Evolutionary conservation across 2,329 filamentous ascomycete species (phyloP).

Genomic region (Oidium heveae): DNA sequence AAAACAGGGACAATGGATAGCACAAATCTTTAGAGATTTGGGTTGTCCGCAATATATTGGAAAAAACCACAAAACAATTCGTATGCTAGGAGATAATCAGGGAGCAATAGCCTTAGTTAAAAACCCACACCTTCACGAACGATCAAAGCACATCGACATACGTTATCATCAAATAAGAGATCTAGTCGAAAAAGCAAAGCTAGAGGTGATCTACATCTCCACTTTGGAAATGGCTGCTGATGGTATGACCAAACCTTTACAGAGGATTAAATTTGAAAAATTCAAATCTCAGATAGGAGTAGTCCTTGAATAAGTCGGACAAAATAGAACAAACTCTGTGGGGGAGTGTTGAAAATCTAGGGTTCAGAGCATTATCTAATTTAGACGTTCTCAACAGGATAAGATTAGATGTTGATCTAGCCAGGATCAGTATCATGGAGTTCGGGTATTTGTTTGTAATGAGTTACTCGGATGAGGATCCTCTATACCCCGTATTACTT

Average conservation of each 20-base stretch:
- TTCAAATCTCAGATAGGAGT: not conserved
- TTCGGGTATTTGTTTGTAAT: too few relatives aligned
- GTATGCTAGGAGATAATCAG: not conserved
- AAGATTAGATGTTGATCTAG: too few relatives aligned
- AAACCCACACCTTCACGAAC: not conserved
- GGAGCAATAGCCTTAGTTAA: not conserved
- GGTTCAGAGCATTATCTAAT: too few relatives aligned
- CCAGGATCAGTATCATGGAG: too few relatives aligned
- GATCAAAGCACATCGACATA: not conserved
- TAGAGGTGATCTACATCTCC: not conserved
- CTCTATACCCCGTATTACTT: too few relatives aligned
- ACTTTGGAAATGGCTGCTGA: not conserved
- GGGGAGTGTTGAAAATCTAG: too few relatives aligned
- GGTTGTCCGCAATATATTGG: not conserved
- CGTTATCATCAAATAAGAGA: not conserved
- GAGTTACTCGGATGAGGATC: too few relatives aligned
- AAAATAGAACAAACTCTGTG: too few relatives aligned
- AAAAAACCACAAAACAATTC: not conserved
- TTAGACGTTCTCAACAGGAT: too few relatives aligned
- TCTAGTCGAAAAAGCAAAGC: not conserved
- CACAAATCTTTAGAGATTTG: not conserved
- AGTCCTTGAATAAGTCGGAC: too few relatives aligned
- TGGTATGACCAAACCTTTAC: not conserved
- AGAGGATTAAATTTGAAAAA: not conserved
- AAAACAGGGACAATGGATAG: not conserved